Evolutionary conservation across 2,329 filamentous ascomycete species (phyloP), one percentile per base, ranked within the genome.

Genomic region (Pseudocercospora cruenta): DNA sequence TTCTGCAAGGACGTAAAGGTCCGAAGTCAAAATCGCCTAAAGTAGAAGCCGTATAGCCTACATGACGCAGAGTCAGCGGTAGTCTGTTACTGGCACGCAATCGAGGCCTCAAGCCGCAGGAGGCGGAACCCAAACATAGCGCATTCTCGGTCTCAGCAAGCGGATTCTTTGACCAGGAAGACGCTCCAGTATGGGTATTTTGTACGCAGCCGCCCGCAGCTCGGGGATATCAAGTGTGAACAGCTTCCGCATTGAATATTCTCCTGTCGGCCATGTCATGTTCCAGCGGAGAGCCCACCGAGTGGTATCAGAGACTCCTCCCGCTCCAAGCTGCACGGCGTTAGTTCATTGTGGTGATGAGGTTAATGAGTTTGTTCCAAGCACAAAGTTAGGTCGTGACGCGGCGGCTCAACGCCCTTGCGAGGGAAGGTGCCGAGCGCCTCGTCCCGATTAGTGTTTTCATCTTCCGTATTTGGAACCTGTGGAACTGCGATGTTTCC

Each of bases 1-100:
- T 63, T 19, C 55, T 60, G 64, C 64, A 62, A 49, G 45, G 59
- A 61, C 59, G 43, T 62, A 26, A 60, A 66, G 64, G 24, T 36
- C 60, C 9, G 43, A 63, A 63, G 55, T 58, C 47, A 63, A 66
- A 62, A 31, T 16, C 22, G n/a, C 39, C n/a, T 31, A 47, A 31
- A 33, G 31, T 58, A 55, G 55, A 36, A 55, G 55, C 47, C 64
- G 49, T 60, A 36, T 49, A 43, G 60, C 47, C 16, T 49, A 57
- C 47, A 51, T 39, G 53, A 60, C 58, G 57, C 62, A 64, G 51
- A 51, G 36, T 31, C 61, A 36, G 24, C 26, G 12, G 3, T 12
- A 5, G 33, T 16, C 33, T 36, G 33, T 36, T 31, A 36, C 19
- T 26, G 36, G 26, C 55, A 53, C 49, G 49, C 47, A 22, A 21